Base-by-base conservation (phyloP, 768 basidiomycete genomes). In the Pulveroboletus frians region DNA sequence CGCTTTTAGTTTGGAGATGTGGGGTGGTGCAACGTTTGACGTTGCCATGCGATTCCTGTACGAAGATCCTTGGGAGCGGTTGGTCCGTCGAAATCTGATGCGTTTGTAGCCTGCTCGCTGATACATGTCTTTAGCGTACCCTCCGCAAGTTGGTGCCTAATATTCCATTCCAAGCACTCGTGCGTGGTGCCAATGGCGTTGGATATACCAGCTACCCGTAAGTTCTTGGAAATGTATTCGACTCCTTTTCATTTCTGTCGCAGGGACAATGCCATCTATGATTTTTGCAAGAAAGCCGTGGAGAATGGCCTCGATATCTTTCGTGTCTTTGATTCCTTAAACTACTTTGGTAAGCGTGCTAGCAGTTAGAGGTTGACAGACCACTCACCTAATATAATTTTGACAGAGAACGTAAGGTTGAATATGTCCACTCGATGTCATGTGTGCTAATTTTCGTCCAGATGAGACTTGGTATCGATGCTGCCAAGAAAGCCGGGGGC, bases 251-350 rank as follows among this genome's bases (percentile, higher is more conserved):
- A 66, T 52, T 39, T 18, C 20, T 9, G 21, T 46, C 18, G 41
- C 54, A 92, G 89, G 26, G 94, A 98, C 69, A 99, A 99, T 61
- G 95, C 91, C 50, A 97, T 99, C 69, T 99, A 99, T 71, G 96
- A 96, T 69, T 99, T 99, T 75, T 96, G 91, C 53, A 95, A 94
- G 76, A 95, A 95, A 69, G 96, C 96, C 20, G 95, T 99, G n/a
- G 93, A 98, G 72, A 96, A 97, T 60, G 96, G 96, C 65, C 80
- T 98, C 42, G 96, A 99, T 71, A 99, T 99, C 67, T 99, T 99
- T 89, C 83, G 96, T 63, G 92, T 99, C 46, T 99, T 99, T 60
- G 96, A 99, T 69, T 97, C 96, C 27, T 74, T 99, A 71, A 99
- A 99, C 76, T 99, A 98, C 70, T 86, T 99, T 54, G 95, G 94